Percentiles rank a stretch among this genome's conserved stretches.
phyloP scores from a whole-genome alignment of 768 basidiomycete genomes.

The Lentinula lateritia region DNA sequence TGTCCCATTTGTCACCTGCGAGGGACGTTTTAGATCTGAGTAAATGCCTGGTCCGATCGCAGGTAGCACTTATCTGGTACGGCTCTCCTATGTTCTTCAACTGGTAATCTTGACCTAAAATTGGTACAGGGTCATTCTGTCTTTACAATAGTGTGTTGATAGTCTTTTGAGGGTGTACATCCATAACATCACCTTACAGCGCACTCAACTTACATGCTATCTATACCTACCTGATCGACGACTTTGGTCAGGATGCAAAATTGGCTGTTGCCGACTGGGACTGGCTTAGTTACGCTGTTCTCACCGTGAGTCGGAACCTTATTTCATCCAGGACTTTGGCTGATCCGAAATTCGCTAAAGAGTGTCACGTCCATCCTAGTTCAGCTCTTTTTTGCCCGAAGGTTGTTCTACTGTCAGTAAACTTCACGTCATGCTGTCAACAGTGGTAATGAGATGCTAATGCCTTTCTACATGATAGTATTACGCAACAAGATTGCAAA shows the following conservation, averaged over 20 bases:
- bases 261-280: not conserved
- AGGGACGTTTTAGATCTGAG: not conserved
- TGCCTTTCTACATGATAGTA: not conserved
- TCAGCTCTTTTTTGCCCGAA: not conserved
- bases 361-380: not conserved
- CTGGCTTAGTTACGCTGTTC: not conserved
- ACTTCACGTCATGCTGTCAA: too few relatives aligned
- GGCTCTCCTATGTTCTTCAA: not conserved
- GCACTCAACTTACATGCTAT: not conserved
- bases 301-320: not conserved
- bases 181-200: not conserved
- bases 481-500: not conserved
- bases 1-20: not conserved
- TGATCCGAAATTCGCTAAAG: not conserved
- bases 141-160: not conserved
- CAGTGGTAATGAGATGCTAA: not conserved
- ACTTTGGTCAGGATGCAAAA: not conserved
- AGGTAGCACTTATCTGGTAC: not conserved
- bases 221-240: not conserved
- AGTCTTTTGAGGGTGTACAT: not conserved
- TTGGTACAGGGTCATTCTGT: not conserved
- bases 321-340: not conserved
- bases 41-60: too few relatives aligned
- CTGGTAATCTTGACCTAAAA: not conserved
- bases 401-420: not conserved